phyloP scores from a whole-genome alignment of 75 land plant genomes.

The Azolla pinnata region DNA sequence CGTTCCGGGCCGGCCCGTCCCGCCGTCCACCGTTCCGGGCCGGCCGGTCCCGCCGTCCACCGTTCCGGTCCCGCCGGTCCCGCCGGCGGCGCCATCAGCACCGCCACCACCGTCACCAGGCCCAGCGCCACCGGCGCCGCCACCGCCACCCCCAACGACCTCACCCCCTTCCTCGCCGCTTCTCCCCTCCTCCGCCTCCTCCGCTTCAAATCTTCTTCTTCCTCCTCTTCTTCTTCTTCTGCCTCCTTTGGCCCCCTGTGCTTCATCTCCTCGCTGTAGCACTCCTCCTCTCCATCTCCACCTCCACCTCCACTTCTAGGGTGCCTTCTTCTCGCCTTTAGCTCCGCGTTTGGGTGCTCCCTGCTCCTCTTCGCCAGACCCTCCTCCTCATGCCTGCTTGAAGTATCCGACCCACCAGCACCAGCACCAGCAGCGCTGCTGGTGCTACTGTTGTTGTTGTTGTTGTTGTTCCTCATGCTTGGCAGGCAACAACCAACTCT shows the following conservation, averaged over 20 bases:
- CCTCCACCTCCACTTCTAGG: too few species aligned
- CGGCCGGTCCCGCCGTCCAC: too few species aligned
- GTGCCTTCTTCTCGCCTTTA: neutral
- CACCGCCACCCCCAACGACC: constrained; percentile 29
- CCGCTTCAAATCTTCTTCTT: neutral
- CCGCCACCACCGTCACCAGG: too few species aligned
- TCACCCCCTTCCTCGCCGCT: constrained; percentile 37
- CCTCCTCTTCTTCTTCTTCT: neutral
- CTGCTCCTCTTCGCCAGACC: neutral
- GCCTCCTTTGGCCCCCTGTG: constrained; percentile 5
- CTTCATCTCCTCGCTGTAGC: neutral
- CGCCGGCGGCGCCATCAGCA: too few species aligned
- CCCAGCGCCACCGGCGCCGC: too few species aligned
- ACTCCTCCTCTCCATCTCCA: neutral
- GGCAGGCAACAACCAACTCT: neutral
- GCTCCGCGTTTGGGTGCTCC: neutral
- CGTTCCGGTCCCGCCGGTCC: too few species aligned
- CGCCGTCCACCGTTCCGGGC: too few species aligned
- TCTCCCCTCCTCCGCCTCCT: constrained; percentile 57
- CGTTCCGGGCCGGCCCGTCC: too few species aligned
- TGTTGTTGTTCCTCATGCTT: neutral
- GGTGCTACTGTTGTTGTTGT: neutral
- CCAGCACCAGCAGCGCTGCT: neutral
- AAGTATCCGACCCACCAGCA: neutral
- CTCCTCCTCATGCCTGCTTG: neutral